These are phyloP conservation scores for Porcisia hertigi DNA, from an alignment of 208 protist genomes.

Conservation along the genomic window DNA sequence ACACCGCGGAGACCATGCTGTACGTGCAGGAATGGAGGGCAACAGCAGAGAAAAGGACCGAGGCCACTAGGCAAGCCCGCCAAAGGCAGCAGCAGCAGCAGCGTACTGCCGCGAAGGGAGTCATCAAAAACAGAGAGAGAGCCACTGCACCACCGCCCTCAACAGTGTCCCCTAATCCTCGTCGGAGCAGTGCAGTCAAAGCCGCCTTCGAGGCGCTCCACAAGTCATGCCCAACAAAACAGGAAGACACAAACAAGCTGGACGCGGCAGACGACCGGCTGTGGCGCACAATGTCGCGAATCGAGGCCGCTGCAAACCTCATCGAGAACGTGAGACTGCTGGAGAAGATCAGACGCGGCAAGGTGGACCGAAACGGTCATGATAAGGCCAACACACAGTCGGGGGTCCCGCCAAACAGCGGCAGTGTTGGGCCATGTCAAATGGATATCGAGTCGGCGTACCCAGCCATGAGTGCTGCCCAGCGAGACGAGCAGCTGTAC, in stretches of 20 bases:
- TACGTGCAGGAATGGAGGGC: conserved; percentile 17
- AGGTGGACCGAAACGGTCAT: conserved; percentile 30
- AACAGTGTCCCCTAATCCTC: not conserved
- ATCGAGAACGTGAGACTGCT: conserved; percentile 64
- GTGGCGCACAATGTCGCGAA: conserved; percentile 44
- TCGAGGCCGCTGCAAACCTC: conserved; percentile 46
- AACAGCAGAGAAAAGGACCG: conserved; percentile 7
- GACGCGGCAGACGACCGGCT: conserved; percentile 26
- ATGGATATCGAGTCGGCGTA: conserved; percentile 14
- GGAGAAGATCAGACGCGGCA: conserved; percentile 35
- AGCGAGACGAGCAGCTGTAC: conserved; percentile 49
- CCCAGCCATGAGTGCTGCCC: conserved; percentile 25
- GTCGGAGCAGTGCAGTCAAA: conserved; percentile 15
- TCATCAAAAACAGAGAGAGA: not conserved
- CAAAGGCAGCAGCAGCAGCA: not conserved
- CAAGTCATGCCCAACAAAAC: conserved; percentile 5
- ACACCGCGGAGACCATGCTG: conserved; percentile 17
- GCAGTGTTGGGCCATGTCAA: not conserved
- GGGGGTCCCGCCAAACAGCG: not conserved
- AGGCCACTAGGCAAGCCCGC: not conserved
- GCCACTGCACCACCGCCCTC: not conserved
- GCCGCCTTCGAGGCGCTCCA: conserved; percentile 14
- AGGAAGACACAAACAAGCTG: conserved; percentile 3
- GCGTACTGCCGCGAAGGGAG: not conserved
- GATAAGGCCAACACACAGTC: conserved; percentile 10